Conservation (phyloP, 768 basidiomycete genomes). For the Chalciporus sphaerocephalus region DNA sequence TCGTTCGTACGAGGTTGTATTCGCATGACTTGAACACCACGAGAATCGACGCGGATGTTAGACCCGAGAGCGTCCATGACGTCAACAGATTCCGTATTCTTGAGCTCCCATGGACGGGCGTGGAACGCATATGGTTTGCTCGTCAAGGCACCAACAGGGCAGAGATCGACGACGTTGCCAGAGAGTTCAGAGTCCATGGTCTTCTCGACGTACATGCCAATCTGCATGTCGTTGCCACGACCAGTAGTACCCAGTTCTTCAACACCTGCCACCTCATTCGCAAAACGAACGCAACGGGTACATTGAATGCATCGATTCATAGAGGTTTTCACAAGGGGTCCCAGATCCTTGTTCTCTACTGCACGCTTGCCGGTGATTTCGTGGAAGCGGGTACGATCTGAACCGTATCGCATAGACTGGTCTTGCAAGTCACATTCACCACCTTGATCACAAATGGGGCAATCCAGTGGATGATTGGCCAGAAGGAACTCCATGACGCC, state of each 20-base stretch:
- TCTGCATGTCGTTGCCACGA: slow-evolving; percentile 96
- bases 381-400: slow-evolving; percentile 96
- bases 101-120: slow-evolving; percentile 96
- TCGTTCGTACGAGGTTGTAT: slow-evolving; percentile 95
- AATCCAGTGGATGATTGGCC: slow-evolving; percentile 96
- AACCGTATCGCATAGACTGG: slow-evolving; percentile 98
- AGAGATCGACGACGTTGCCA: slow-evolving; percentile 95
- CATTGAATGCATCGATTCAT: slow-evolving; percentile 99
- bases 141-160: slow-evolving; percentile 96
- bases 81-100: slow-evolving; percentile 95
- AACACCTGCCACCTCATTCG: slow-evolving; percentile 98
- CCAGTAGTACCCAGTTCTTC: slow-evolving; percentile 97
- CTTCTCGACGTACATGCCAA: slow-evolving; percentile 97
- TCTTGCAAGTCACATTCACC: slow-evolving; percentile 99
- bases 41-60: slow-evolving; percentile 94
- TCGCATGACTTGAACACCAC: slow-evolving; percentile 95
- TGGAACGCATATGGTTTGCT: slow-evolving; percentile 99
- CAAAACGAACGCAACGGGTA: slow-evolving; percentile 97
- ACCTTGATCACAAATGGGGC: slow-evolving; percentile 98
- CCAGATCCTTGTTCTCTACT: slow-evolving; percentile 96
- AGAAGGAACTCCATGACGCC: slow-evolving; percentile 99
- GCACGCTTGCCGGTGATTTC: slow-evolving; percentile 98
- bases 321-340: slow-evolving; percentile 95
- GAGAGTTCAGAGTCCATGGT: slow-evolving; percentile 96
- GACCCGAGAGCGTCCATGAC: slow-evolving; percentile 94